Base-by-base conservation (phyloP, 2,329 filamentous ascomycete species). In the Sporothrix sp. region DNA sequence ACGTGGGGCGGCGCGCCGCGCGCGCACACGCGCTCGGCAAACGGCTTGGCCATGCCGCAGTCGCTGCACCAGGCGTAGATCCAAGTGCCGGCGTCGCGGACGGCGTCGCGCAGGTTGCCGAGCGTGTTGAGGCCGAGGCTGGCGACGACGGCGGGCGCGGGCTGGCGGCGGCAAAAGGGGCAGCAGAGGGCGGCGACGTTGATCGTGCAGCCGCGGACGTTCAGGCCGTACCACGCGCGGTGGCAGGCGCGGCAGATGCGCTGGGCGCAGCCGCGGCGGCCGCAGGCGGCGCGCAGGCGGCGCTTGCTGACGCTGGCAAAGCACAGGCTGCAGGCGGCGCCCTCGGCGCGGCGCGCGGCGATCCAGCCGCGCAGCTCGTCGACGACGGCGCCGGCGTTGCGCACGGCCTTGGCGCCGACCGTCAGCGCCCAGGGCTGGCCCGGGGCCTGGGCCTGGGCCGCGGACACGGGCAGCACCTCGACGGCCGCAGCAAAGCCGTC, bases 91-190 rank as follows among this genome's bases (percentile, higher is more conserved):
- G 62, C 56, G 11, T 72, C 65, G 2, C 64, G 57, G 1, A 74
- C 62, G 1, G 71, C 73, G 1, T 58, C 57, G 2, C 57, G 57
- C 21, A 74, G 52, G 32, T 69, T 63, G 1, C 62, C 65, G 3
- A 76, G 59, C 1, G 59, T 60, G 3, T 66, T 65, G 47, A 71
- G 64, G 1, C 63, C 62, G 16, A 28, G n/a, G 18, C 56, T 55
- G 0, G 65, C 59, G 2, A 73, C 56, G 1, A 64, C 67, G 48
- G 62, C 62, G 4, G 67, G 58, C 1, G 65, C 62, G 0, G 72
- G 72, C 38, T 58, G 62, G 0, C 72, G 66, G 21, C 73, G 65
- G 52, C 73, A 77, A 60, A 76, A 76, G 1, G 73, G 72, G 52
- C 73, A 75, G 2, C 58, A 63, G 4, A 77, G 66, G 0, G 74